A percentile compares a stretch with the other conserved stretches of the same genome.
phyloP scores from a whole-genome alignment of 2,329 filamentous ascomycete species.

The Aureobasidium lini region DNA sequence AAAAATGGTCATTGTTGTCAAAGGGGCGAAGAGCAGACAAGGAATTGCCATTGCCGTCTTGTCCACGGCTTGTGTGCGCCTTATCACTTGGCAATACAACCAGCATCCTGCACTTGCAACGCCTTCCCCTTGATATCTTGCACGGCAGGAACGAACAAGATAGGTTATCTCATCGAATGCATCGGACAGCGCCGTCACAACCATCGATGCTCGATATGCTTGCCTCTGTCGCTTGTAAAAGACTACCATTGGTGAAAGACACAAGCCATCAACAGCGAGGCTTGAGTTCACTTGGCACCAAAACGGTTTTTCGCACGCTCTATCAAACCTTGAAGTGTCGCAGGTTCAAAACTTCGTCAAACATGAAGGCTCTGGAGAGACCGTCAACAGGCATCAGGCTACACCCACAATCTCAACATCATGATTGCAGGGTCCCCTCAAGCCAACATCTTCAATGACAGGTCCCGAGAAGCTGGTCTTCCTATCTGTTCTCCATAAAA shows the following conservation, averaged over 20 bases:
- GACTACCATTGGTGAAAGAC: background rate
- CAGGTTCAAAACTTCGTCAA: background rate
- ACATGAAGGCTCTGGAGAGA: too few relatives aligned
- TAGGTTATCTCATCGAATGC: background rate
- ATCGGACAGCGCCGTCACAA: background rate
- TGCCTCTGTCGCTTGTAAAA: background rate
- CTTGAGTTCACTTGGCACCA: slow-evolving; percentile 9
- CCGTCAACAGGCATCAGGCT: background rate
- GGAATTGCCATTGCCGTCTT: background rate
- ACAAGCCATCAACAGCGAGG: background rate
- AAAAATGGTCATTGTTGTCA: background rate
- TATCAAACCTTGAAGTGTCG: background rate
- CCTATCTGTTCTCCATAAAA: background rate
- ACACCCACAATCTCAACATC: too few relatives aligned
- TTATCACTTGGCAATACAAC: slow-evolving; percentile 8
- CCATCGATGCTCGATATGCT: background rate
- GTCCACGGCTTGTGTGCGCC: background rate
- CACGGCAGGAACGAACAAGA: background rate
- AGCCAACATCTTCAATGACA: background rate
- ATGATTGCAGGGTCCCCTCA: background rate
- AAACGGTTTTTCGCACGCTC: background rate
- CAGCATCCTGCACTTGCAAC: background rate
- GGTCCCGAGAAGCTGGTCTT: background rate
- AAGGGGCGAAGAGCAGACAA: background rate
- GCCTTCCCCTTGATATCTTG: background rate